phyloP scores from a whole-genome alignment of 139 green algal genomes.

The Prasinococcaceae sp. region DNA sequence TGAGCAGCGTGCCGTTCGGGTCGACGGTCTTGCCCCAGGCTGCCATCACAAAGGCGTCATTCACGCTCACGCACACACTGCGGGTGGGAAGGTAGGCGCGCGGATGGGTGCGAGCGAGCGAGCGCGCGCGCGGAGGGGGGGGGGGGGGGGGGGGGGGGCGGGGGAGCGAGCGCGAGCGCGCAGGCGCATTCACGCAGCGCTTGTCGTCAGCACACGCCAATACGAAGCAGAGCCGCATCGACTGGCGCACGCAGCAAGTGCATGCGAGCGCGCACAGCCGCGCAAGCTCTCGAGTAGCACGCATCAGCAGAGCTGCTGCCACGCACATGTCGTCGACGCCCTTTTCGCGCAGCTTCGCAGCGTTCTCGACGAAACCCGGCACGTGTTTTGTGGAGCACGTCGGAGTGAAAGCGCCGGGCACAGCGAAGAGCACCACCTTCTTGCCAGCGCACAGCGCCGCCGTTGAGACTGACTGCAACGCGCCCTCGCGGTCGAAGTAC shows the following conservation, averaged over 20 bases:
- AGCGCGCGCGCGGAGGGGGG: too few species aligned
- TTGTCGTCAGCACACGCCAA: too few species aligned
- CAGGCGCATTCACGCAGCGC: too few species aligned
- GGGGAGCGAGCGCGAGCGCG: too few species aligned
- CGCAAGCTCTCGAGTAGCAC: too few species aligned
- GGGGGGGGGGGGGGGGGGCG: too few species aligned
- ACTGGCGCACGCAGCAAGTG: too few species aligned
- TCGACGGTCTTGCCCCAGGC: slow-evolving; percentile 72
- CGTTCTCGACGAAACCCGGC: slow-evolving; percentile 50
- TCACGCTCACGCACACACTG: slow-evolving; percentile 87
- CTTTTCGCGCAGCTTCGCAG: slow-evolving; percentile 77
- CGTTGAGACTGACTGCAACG: slow-evolving; percentile 67
- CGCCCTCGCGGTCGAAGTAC: slow-evolving; percentile 79
- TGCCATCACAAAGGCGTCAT: slow-evolving; percentile 84
- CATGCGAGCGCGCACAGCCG: too few species aligned
- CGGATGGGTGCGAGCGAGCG: too few species aligned
- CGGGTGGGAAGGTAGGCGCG: too few species aligned
- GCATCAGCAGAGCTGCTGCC: too few species aligned
- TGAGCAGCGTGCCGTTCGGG: slow-evolving; percentile 43
- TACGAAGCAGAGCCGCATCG: too few species aligned
- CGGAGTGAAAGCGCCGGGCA: slow-evolving; percentile 42
- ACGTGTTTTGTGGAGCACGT: slow-evolving; percentile 38
- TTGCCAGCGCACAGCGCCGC: slow-evolving; percentile 72
- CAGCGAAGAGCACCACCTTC: slow-evolving; percentile 64
- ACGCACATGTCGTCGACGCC: slow-evolving; percentile 86